Evolutionary conservation across 1,139 yeast species (phyloP), one percentile per base, ranked within the genome.

Genomic region (Magnusiomyces magnusii): DNA sequence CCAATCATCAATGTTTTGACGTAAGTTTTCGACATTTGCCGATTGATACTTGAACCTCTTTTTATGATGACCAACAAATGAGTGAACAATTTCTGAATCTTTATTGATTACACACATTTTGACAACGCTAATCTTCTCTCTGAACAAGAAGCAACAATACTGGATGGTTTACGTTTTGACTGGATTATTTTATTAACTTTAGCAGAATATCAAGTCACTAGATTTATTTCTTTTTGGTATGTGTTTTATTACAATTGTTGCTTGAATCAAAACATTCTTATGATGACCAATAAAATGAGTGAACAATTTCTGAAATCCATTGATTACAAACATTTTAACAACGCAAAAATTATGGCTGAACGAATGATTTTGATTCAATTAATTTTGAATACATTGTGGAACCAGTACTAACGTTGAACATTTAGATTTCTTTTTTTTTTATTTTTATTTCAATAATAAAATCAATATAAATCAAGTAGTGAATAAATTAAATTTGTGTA

Each of bases 71-170:
- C 49, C 49, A 44, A 44, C 24, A 44, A 44, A 44, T 44, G 27
- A 23, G 49, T 44, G 49, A 44, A 44, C 49, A 44, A 44, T 44
- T 44, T 44, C 49, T 44, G 49, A 44, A 44, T 44, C 3, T 21
- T 21, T 5, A 44, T 23, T 44, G 49, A 44, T 44, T 44, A 44
- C 3, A 21, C 27, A 44, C 49, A 44, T 44, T 44, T 44, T 19
- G 5, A 44, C 49, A 44, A 44, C 49, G 49, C 49, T 44, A 44
- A 44, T 44, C 49, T 44, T 44, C 49, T 44, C 49, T 44, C 49
- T 44, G 49, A 44, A 19, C 7, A 39, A 10, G 17, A 3, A 9
- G 17, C 17, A 39, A n/a, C 7, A 3, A 3, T 17, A 39, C 17
- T 15, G 7, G 3, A 10, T 9, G 3, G 44, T 7, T 7, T 31